Conservation (phyloP, 371 early-diverging fungal genomes). For the Rhizopus arrhizus region DNA sequence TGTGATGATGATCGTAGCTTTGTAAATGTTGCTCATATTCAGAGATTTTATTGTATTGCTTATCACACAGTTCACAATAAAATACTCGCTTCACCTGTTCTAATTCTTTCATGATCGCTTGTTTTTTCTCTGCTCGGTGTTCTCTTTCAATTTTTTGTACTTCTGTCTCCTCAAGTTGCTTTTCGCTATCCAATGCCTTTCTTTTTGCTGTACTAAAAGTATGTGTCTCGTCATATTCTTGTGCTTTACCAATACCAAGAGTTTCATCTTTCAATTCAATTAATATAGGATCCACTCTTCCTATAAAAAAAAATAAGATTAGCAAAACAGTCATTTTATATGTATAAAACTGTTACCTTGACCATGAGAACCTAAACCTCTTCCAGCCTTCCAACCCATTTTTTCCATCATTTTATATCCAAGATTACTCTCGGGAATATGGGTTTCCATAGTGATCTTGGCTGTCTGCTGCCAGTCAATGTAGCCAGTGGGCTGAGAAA, state of each 20-base stretch:
- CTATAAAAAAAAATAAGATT: conserved; percentile 30
- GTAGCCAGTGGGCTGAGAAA: not conserved
- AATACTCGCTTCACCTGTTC: conserved; percentile 69
- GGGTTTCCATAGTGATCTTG: conserved; percentile 56
- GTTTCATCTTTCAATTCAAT: conserved; percentile 63
- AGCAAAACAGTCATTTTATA: not conserved
- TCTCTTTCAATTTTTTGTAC: conserved; percentile 50
- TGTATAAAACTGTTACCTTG: conserved; percentile 34
- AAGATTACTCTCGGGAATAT: conserved; percentile 57
- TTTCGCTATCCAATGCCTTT: conserved; percentile 61
- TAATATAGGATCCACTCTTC: conserved; percentile 69
- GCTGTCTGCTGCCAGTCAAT: conserved; percentile 20
- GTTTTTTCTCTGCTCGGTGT: conserved; percentile 48
- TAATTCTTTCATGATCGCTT: conserved; percentile 61
- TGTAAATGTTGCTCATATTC: conserved; percentile 79
- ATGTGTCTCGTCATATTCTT: conserved; percentile 54
- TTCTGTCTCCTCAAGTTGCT: conserved; percentile 68
- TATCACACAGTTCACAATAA: conserved; percentile 78
- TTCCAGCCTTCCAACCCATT: conserved; percentile 72
- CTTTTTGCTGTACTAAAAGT: conserved; percentile 62
- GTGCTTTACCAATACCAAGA: conserved; percentile 68
- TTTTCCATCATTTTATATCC: conserved; percentile 64
- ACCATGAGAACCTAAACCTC: conserved; percentile 57
- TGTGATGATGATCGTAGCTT: conserved; percentile 80
- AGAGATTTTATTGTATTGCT: conserved; percentile 73